These are phyloP conservation scores for Litchi chinensis DNA, from an alignment of 345 rosid genomes.

Conservation along the genomic window DNA sequence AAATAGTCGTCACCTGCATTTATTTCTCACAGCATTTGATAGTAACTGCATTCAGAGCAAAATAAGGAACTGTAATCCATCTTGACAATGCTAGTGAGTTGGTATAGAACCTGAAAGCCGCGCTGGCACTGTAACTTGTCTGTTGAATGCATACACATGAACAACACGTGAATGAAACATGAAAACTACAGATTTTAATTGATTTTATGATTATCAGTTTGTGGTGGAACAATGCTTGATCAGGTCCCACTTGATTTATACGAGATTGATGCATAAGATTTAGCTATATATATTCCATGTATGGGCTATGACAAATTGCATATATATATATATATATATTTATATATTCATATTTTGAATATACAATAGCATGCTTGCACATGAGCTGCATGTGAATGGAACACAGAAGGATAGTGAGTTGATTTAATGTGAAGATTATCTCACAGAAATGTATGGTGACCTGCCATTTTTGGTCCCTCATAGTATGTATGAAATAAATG, in stretches of 20 bases:
- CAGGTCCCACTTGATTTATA: conserved; percentile 20
- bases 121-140: background rate
- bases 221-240: background rate
- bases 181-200: conserved; percentile 4
- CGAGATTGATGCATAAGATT: conserved; percentile 5
- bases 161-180: conserved; percentile 12
- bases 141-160: conserved; percentile 7
- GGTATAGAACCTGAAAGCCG: conserved; percentile 1
- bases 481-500: conserved; percentile 17
- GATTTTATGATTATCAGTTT: conserved; percentile 4
- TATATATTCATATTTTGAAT: background rate
- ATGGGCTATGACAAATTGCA: conserved; percentile 15
- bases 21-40: conserved; percentile 20
- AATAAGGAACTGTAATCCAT: conserved; percentile 5
- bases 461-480: conserved; percentile 28
- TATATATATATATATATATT: conserved; percentile 4
- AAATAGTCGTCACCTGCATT: conserved; percentile 12
- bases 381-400: conserved; percentile 26
- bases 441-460: background rate
- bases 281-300: background rate
- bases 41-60: conserved; percentile 5
- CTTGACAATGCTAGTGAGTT: conserved; percentile 15
- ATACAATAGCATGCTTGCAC: conserved; percentile 18
- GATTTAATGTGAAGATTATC: conserved; percentile 5
- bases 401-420: conserved; percentile 1